A percentile compares a stretch with the other conserved stretches of the same genome.
Evolutionary conservation across 306 rosid species (phyloP).

Genomic region (Cicer chorassanicum): DNA sequence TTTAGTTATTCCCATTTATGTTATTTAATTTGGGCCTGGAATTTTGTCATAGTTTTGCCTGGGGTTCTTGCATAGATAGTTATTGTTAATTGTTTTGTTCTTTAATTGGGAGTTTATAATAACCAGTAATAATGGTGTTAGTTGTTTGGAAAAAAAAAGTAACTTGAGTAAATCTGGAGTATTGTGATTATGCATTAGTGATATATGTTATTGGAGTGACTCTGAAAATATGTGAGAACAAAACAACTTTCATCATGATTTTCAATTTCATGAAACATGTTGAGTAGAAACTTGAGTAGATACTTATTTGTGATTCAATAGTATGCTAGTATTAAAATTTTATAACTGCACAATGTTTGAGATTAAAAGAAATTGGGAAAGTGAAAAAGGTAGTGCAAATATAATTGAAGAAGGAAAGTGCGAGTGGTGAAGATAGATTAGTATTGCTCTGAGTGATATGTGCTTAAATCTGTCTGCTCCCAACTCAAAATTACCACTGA

Average conservation of each 20-base stretch:
- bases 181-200: slow-evolving; percentile 21
- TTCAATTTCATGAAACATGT: not conserved
- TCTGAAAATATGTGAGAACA: slow-evolving; percentile 19
- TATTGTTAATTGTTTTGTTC: not conserved
- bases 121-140: not conserved
- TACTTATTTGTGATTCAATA: too few species aligned
- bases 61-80: slow-evolving; percentile 16
- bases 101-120: not conserved
- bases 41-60: slow-evolving; percentile 10
- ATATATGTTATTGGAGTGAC: not conserved
- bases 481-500: too few species aligned
- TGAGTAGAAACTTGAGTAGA: not conserved
- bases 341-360: too few species aligned
- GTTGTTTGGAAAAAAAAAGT: not conserved
- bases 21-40: slow-evolving; percentile 12
- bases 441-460: too few species aligned
- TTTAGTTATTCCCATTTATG: not conserved
- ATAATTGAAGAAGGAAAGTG: too few species aligned
- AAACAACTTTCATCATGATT: slow-evolving; percentile 12
- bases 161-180: slow-evolving; percentile 17
- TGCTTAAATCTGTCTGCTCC: too few species aligned
- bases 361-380: too few species aligned
- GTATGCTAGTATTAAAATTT: too few species aligned
- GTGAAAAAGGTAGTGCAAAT: too few species aligned
- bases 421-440: too few species aligned